phyloP scores from a whole-genome alignment of 768 basidiomycete species.

The Lactarius evosmus region DNA sequence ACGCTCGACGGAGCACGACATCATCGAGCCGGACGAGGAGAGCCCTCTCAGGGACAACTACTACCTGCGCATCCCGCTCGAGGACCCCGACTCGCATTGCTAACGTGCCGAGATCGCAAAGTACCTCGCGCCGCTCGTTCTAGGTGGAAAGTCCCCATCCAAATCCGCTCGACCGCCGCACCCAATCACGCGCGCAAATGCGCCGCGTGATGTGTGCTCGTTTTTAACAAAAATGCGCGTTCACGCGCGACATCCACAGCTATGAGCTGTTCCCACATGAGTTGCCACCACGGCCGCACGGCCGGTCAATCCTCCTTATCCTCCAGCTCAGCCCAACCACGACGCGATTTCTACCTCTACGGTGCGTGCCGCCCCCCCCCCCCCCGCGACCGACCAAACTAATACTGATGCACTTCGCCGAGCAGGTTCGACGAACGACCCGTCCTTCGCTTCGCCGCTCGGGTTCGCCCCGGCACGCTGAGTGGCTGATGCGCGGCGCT shows the following conservation, averaged over 20 bases:
- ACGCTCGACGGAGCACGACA: conserved; percentile 12
- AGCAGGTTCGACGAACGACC: conserved; percentile 13
- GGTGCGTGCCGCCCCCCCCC: not conserved
- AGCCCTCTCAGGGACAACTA: conserved; percentile 5
- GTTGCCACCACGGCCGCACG: not conserved
- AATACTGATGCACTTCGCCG: too few species aligned
- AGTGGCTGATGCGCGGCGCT: conserved; percentile 23
- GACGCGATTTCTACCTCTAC: conserved; percentile 22
- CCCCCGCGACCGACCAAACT: too few species aligned
- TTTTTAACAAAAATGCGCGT: too few species aligned
- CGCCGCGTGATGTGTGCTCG: too few species aligned
- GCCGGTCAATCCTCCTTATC: too few species aligned
- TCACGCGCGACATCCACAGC: too few species aligned
- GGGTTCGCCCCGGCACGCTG: conserved; percentile 21
- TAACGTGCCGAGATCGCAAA: conserved; percentile 22
- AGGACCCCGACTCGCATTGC: conserved; percentile 10
- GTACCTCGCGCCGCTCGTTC: conserved; percentile 19
- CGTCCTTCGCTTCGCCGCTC: conserved; percentile 13
- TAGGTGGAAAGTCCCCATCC: conserved; percentile 20
- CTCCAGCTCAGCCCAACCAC: not conserved
- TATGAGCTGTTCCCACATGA: conserved; percentile 17
- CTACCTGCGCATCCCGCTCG: conserved; percentile 15
- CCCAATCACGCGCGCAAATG: too few species aligned
- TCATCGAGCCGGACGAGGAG: conserved; percentile 10
- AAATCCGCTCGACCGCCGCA: too few species aligned